phyloP scores from a whole-genome alignment of 306 rosid genomes.

The Quercus suber region DNA sequence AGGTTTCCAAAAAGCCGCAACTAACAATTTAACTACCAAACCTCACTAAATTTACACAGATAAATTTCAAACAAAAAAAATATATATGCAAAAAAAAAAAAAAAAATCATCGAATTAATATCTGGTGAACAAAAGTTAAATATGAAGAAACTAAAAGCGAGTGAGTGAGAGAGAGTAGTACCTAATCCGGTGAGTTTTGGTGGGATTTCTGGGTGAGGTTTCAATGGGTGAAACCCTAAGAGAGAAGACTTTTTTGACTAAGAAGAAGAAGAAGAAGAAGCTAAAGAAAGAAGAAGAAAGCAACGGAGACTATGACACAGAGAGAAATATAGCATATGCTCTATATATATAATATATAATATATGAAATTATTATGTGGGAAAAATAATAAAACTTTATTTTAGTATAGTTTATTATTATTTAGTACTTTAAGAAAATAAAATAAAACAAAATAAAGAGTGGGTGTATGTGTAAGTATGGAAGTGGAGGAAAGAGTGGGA shows the following conservation, averaged over 20 bases:
- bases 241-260: neutral
- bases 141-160: neutral
- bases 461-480: constrained; percentile 14
- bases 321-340: neutral
- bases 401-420: neutral
- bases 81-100: neutral
- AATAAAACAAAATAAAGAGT: constrained; percentile 1
- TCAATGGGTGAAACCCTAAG: constrained; percentile 16
- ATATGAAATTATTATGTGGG: neutral
- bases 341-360: neutral
- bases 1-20: neutral
- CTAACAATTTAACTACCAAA: neutral
- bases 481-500: constrained; percentile 7
- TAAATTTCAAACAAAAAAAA: neutral
- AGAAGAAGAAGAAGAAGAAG: neutral
- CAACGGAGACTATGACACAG: neutral
- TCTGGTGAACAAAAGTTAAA: neutral
- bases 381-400: neutral
- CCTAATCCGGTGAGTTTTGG: constrained; percentile 2
- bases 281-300: neutral
- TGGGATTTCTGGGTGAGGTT: neutral
- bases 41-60: neutral
- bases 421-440: neutral
- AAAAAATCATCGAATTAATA: neutral
- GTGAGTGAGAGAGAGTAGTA: neutral